A percentile compares a stretch with the other conserved stretches of the same genome.
Evolutionary conservation across 2,329 filamentous ascomycete genomes (phyloP).

Genomic region (Diplodia scrobiculata): DNA sequence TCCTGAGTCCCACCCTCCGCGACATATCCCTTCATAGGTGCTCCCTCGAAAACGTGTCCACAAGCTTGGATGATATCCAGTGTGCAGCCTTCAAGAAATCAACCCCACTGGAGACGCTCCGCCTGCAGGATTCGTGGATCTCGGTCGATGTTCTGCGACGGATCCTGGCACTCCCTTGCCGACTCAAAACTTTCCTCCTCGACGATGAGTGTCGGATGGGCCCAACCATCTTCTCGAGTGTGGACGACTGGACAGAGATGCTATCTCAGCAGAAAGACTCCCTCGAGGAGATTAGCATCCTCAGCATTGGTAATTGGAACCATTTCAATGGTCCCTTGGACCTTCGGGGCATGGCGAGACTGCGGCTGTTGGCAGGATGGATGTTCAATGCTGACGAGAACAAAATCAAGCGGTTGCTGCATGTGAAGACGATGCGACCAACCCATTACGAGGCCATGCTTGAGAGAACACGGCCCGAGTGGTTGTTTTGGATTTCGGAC

Average conservation of each 20-base stretch:
- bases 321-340: neutral
- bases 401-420: neutral
- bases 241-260: neutral
- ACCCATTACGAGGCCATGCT: neutral
- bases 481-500: neutral
- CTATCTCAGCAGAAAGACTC: neutral
- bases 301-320: neutral
- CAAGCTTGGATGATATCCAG: neutral
- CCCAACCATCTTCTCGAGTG: neutral
- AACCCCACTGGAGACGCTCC: slow-evolving; percentile 1
- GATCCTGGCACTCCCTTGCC: neutral
- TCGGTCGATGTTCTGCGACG: neutral
- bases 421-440: neutral
- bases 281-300: neutral
- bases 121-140: neutral
- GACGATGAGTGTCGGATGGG: neutral
- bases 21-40: neutral
- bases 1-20: slow-evolving; percentile 11
- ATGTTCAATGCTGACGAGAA: neutral
- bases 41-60: neutral
- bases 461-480: neutral
- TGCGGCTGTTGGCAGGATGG: neutral
- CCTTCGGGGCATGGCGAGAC: neutral
- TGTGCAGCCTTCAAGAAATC: neutral
- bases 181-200: neutral